Evolutionary conservation across 306 rosid species (phyloP), one percentile per base, ranked within the genome.

Genomic region (Trifolium subterraneum): DNA sequence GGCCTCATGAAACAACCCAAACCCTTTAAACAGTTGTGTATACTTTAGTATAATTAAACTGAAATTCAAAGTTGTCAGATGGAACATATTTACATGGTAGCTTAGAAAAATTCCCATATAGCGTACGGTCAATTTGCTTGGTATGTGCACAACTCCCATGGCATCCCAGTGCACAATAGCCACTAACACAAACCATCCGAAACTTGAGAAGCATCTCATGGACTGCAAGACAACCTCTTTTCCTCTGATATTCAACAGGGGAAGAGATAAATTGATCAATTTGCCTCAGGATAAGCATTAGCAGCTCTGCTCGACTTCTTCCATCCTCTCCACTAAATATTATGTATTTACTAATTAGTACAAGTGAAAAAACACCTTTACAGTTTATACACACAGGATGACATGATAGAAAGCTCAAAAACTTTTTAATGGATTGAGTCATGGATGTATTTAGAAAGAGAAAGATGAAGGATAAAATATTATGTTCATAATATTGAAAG

Each of bases 151-250:
- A 91, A 81, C 84, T 88, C 82, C 96, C 98, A 63, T 83, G 92
- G 86, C 97, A 89, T 50, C 98, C 98, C 56, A 91, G 27, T 42
- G 94, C 88, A 72, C 98, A 91, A 80, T 89, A 83, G 64, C 96
- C 98, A 55, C 91, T 84, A 55, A 87, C 84, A 84, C 98, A 93
- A 78, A 89, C 88, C 79, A 80, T 84, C 64, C 87, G 90, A 83
- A 93, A 93, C 87, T 93, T 93, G 85, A 91, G 92, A 88, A 93
- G 96, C 91, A 93, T 86, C 90, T 89, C 92, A 83, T 88, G 80
- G 71, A 89, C 98, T 12, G 98, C 98, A 84, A 84, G 87, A 77
- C 97, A 93, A 48, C 98, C 98, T 82, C 98, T 84, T 88, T 82
- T 91, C 74, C 98, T 88, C 76, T 89, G 96, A 87, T 86, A 87